phyloP scores from a whole-genome alignment of 148 eudicot species.

The Silene latifolia region DNA sequence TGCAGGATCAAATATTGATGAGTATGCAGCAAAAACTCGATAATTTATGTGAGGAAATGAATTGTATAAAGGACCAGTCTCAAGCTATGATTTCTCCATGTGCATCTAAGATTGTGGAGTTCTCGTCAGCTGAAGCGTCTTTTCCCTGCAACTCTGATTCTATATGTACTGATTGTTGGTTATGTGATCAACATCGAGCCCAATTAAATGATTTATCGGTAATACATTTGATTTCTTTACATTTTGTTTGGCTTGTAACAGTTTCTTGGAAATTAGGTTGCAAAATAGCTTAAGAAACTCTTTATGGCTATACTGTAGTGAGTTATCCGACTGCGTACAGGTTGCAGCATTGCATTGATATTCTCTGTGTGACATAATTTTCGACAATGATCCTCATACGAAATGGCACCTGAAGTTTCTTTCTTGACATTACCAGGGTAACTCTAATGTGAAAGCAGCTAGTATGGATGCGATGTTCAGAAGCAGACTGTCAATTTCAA shows the following conservation, averaged over 20 bases:
- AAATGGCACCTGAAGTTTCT: background rate
- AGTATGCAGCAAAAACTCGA: slow-evolving; percentile 92
- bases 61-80: slow-evolving; percentile 52
- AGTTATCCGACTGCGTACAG: background rate
- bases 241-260: too few species aligned
- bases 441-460: slow-evolving; percentile 23
- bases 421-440: slow-evolving; percentile 32
- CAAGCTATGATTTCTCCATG: slow-evolving; percentile 20
- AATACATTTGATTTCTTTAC: background rate
- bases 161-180: slow-evolving; percentile 44
- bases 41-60: slow-evolving; percentile 64
- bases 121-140: slow-evolving; percentile 19
- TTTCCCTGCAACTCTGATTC: slow-evolving; percentile 21
- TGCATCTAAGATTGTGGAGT: slow-evolving; percentile 21
- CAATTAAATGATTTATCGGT: slow-evolving; percentile 38
- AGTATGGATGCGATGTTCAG: slow-evolving; percentile 43
- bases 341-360: background rate
- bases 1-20: slow-evolving; percentile 71
- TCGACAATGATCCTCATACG: background rate
- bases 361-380: background rate
- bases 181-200: slow-evolving; percentile 55
- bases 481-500: slow-evolving; percentile 30
- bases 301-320: background rate
- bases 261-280: too few species aligned
- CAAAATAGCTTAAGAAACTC: background rate